A percentile compares a stretch with the other conserved stretches of the same genome.
Evolutionary conservation across 306 rosid genomes (phyloP).

Genomic region (Trifolium fragiferum): DNA sequence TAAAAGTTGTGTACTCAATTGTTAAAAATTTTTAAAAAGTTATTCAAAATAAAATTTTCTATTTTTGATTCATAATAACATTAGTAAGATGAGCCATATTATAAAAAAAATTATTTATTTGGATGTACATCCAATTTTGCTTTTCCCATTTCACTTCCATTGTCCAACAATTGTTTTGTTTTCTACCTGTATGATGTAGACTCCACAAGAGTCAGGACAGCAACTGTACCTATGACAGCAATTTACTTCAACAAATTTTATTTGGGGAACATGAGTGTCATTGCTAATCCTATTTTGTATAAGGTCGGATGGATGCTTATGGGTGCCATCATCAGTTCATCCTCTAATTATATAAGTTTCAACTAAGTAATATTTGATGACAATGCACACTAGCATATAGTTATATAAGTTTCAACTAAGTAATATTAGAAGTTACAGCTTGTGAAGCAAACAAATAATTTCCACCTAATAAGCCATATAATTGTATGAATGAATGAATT

Average conservation of each 20-base stretch:
- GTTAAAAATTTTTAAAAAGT: too few relatives aligned
- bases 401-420: not conserved
- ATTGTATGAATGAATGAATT: not conserved
- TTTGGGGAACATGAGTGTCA: not conserved
- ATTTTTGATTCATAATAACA: too few relatives aligned
- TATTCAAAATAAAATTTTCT: too few relatives aligned
- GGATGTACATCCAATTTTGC: too few relatives aligned
- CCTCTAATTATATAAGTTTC: not conserved
- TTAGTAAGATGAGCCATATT: too few relatives aligned
- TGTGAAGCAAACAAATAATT: not conserved
- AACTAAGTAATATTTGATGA: not conserved
- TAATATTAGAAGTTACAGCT: not conserved
- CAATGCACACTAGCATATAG: not conserved
- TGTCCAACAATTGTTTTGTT: constrained; percentile 21
- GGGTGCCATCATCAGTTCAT: not conserved
- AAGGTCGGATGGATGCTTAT: not conserved
- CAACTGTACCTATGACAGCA: constrained; percentile 29
- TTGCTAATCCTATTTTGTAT: too few relatives aligned
- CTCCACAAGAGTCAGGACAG: constrained; percentile 30
- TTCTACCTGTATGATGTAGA: constrained; percentile 21
- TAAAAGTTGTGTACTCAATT: too few relatives aligned
- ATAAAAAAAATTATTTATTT: too few relatives aligned
- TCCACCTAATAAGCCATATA: not conserved
- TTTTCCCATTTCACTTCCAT: constrained; percentile 32
- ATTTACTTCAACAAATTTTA: constrained; percentile 14